Evolutionary conservation across 106 monocot species (phyloP).

Genomic region (Allium cepa): DNA sequence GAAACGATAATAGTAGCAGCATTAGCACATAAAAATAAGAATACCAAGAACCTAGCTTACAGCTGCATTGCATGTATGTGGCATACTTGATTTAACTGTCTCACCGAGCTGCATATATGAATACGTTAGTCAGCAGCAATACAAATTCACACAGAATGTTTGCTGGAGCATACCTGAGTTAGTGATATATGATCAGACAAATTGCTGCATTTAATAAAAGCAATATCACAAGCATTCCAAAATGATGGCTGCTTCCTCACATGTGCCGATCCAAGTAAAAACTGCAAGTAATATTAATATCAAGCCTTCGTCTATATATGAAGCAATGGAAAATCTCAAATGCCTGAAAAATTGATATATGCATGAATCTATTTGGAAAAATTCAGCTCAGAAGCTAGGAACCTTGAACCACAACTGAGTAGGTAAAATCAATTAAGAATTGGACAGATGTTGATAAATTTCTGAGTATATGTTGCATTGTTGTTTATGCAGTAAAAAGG

Average conservation of each 20-base stretch:
- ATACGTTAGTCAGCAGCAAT: not conserved
- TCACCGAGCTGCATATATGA: conserved; percentile 28
- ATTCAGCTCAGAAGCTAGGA: no score
- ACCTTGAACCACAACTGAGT: no score
- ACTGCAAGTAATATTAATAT: conserved; percentile 29
- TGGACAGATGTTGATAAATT: no score
- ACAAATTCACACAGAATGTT: not conserved
- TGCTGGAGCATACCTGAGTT: conserved; percentile 23
- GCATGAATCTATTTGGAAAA: no score
- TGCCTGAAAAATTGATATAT: no score
- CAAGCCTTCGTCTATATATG: not conserved
- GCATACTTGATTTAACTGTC: conserved; percentile 19
- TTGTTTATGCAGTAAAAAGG: not conserved
- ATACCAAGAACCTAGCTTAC: conserved; percentile 19
- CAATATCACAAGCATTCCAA: conserved; percentile 37
- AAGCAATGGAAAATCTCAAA: no score
- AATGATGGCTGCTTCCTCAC: conserved; percentile 68
- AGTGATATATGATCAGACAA: conserved; percentile 11
- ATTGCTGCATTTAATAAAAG: conserved; percentile 27
- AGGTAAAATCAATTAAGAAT: no score
- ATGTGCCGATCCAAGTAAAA: conserved; percentile 65
- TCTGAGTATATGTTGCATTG: no score
- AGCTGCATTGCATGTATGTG: conserved; percentile 8
- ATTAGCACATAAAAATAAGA: no score
- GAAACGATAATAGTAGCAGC: no score